Percentiles rank a stretch among this genome's conserved stretches.
Conservation (phyloP, 805 yeast species). For the Candida insectorum region DNA sequence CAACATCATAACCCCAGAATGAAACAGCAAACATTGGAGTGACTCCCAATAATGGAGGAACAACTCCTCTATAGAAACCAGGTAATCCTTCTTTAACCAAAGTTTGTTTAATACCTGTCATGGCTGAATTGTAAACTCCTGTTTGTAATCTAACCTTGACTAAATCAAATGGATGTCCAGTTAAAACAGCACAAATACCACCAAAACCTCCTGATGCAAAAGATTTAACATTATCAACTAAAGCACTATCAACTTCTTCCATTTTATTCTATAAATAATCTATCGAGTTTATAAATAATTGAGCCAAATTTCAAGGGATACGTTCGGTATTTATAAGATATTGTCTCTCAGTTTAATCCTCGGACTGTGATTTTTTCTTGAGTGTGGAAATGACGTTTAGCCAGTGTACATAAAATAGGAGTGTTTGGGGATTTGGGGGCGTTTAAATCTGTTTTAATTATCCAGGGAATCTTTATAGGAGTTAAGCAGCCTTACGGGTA, state of each 20-base stretch:
- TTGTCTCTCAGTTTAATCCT: too few relatives aligned
- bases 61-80: constrained; percentile 90
- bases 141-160: constrained; percentile 91
- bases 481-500: too few relatives aligned
- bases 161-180: constrained; percentile 96
- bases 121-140: constrained; percentile 60
- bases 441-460: too few relatives aligned
- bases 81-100: constrained; percentile 67
- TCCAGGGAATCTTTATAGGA: too few relatives aligned
- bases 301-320: too few relatives aligned
- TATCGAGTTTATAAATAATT: too few relatives aligned
- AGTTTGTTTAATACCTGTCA: constrained; percentile 67
- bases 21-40: constrained; percentile 98
- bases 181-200: constrained; percentile 90
- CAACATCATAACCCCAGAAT: constrained; percentile 97
- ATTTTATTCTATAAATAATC: too few relatives aligned
- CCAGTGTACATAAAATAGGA: too few relatives aligned
- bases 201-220: constrained; percentile 94
- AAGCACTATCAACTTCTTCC: constrained; percentile 45
- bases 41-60: constrained; percentile 93
- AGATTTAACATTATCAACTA: constrained; percentile 79
- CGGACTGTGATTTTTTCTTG: constrained; percentile 4
- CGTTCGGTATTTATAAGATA: too few relatives aligned
- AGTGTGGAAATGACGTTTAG: too few relatives aligned
- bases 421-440: too few relatives aligned